phyloP scores from a whole-genome alignment of 768 basidiomycete species.

The Leccinellum luteum region DNA sequence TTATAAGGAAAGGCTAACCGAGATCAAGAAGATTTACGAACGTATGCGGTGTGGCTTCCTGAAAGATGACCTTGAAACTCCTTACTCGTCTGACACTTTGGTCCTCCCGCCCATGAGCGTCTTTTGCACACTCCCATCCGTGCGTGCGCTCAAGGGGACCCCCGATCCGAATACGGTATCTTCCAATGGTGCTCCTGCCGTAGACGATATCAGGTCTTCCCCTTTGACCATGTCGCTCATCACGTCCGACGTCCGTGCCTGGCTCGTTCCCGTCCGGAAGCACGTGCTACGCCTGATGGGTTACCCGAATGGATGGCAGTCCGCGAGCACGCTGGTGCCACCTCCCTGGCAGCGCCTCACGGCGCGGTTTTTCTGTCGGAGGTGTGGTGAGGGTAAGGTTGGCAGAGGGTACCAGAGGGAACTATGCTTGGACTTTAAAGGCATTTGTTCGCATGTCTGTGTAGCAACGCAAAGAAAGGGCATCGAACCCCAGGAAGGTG shows the following conservation, averaged over 20 bases:
- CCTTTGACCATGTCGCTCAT: slow-evolving; percentile 38
- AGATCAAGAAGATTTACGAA: slow-evolving; percentile 44
- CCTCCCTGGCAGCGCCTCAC: slow-evolving; percentile 59
- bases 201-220: slow-evolving; percentile 23
- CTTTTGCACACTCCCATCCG: slow-evolving; percentile 50
- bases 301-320: slow-evolving; percentile 46
- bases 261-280: slow-evolving; percentile 45
- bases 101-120: slow-evolving; percentile 45
- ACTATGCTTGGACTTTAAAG: slow-evolving; percentile 53
- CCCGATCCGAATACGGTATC: slow-evolving; percentile 13
- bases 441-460: slow-evolving; percentile 62
- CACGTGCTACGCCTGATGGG: slow-evolving; percentile 49
- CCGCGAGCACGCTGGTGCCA: slow-evolving; percentile 42
- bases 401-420: slow-evolving; percentile 35
- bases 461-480: slow-evolving; percentile 2
- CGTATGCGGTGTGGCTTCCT: slow-evolving; percentile 38
- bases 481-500: not conserved
- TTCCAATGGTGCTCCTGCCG: not conserved
- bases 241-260: slow-evolving; percentile 43
- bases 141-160: slow-evolving; percentile 34
- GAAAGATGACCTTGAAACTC: not conserved
- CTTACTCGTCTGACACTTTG: not conserved
- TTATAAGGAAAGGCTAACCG: slow-evolving; percentile 28
- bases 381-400: slow-evolving; percentile 41
- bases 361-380: slow-evolving; percentile 56